phyloP scores from a whole-genome alignment of 129 eudicot species.

The Centrapalus pauciflorus region DNA sequence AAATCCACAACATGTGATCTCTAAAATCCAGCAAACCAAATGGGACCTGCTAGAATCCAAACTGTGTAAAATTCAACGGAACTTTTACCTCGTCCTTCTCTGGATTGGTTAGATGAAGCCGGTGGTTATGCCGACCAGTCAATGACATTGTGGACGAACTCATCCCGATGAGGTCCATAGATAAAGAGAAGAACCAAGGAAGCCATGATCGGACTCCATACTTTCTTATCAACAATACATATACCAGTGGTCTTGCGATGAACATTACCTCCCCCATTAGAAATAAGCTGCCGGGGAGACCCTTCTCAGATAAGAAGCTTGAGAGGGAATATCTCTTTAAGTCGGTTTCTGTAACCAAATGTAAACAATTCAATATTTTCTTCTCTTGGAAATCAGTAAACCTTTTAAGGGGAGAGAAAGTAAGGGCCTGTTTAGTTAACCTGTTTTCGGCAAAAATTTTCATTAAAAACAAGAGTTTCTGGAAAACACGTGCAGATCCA shows the following conservation, averaged over 20 bases:
- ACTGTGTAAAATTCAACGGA: not conserved
- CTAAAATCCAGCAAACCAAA: too few relatives aligned
- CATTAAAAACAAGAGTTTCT: too few relatives aligned
- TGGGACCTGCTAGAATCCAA: too few relatives aligned
- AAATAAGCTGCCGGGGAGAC: constrained; percentile 63
- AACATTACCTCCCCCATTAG: constrained; percentile 66
- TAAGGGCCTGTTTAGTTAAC: too few relatives aligned
- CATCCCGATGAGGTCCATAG: constrained; percentile 62
- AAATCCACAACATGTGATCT: too few relatives aligned
- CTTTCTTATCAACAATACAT: constrained; percentile 79
- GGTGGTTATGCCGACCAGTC: constrained; percentile 24
- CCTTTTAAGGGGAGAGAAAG: too few relatives aligned
- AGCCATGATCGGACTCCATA: constrained; percentile 82
- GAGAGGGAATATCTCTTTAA: constrained; percentile 52
- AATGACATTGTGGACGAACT: constrained; percentile 33
- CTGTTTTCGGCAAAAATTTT: too few relatives aligned
- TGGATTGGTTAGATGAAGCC: constrained; percentile 38
- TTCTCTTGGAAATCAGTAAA: too few relatives aligned
- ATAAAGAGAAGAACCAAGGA: constrained; percentile 72
- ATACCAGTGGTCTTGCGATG: constrained; percentile 71
- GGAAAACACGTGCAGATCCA: too few relatives aligned
- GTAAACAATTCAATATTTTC: not conserved
- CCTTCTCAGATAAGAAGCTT: constrained; percentile 69
- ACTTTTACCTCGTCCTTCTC: constrained; percentile 77
- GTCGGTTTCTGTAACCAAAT: constrained; percentile 33